Conservation (phyloP, 352 stramenopile species). For the Globisporangium nodosum region DNA sequence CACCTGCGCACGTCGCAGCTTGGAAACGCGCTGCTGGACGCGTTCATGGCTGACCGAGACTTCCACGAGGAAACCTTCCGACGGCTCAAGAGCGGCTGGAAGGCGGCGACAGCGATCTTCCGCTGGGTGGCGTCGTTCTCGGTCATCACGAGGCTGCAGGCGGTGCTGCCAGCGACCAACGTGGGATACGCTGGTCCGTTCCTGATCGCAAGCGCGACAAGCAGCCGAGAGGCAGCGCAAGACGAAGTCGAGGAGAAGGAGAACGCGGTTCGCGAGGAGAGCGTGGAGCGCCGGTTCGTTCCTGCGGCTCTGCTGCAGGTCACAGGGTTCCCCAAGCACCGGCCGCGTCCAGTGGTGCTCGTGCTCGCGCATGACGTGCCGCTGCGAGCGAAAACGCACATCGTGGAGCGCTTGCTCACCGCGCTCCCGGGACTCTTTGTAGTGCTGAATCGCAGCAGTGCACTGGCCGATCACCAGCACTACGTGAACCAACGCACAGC, state of each 20-base stretch:
- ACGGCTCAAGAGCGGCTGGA: constrained; percentile 33
- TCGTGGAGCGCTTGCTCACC: constrained; percentile 36
- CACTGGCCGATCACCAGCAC: not conserved
- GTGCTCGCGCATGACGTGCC: constrained; percentile 70
- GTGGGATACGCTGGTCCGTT: constrained; percentile 19
- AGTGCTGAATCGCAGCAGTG: constrained; percentile 39
- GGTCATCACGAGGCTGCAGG: constrained; percentile 37
- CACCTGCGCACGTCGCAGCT: constrained; percentile 34
- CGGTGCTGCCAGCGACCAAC: constrained; percentile 21
- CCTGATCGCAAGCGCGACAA: constrained; percentile 26
- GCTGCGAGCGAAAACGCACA: constrained; percentile 16
- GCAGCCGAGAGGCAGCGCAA: constrained; percentile 30
- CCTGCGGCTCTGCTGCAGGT: constrained; percentile 34
- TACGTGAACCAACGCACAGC: not conserved
- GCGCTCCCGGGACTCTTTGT: constrained; percentile 72
- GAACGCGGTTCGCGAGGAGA: constrained; percentile 22
- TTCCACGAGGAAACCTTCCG: constrained; percentile 52
- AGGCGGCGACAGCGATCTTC: constrained; percentile 48
- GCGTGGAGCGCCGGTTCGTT: constrained; percentile 54
- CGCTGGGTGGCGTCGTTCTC: constrained; percentile 46
- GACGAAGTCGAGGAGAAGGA: constrained; percentile 31
- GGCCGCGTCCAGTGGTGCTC: constrained; percentile 55
- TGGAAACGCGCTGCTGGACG: constrained; percentile 32
- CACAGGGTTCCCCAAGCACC: constrained; percentile 21
- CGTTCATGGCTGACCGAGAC: constrained; percentile 35